Base-by-base conservation (phyloP, 2,329 filamentous ascomycete genomes). In the Ophiostoma sp. region DNA sequence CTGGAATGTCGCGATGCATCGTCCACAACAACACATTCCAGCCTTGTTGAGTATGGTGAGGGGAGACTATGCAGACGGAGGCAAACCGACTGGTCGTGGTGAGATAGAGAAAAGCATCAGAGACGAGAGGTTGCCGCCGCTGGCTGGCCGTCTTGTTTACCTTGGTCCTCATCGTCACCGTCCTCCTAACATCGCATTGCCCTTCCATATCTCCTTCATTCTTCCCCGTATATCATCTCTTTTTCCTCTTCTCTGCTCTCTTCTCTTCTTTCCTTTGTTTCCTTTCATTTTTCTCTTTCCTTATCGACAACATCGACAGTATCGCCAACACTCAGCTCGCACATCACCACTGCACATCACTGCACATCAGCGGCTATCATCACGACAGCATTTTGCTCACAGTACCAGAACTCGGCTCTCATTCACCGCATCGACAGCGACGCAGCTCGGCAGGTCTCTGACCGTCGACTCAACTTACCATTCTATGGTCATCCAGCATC, bases 21-120 rank as follows among this genome's bases (percentile, higher is more conserved):
- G 71, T 72, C 71, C 71, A 44, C 69, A 67, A 71, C 74, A 49
- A 75, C 74, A 49, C 74, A 75, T 76, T 75, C 75, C 74, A 74
- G 60, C 60, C 40, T 12, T 18, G 55, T 38, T 38, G 27, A 16
- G 38, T 38, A 38, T 36, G 11, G 14, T 14, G 27, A 60, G 55
- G 55, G 55, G 7, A 60, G 27, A 60, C 38, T 40, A 14, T 60
- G 12, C 9, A 6, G 27, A 27, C 55, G 14, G 55, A 60, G 49
- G 49, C 49, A 60, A 16, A 38, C 12, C 55, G 27, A 5, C 18
- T 38, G 12, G 27, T 14, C 7, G 7, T 38, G 38, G 27, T 27
- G 55, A 16, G 8, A 60, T 60, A 60, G 55, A 58, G 5, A n/a
- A 3, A 60, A 9, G 18, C 42, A 44, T 44, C 7, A 44, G 27